Percentiles rank a stretch among this genome's conserved stretches.
These are phyloP conservation scores for Penicillium brasilianum DNA, from an alignment of 2,329 filamentous ascomycete species.

Conservation along the genomic window DNA sequence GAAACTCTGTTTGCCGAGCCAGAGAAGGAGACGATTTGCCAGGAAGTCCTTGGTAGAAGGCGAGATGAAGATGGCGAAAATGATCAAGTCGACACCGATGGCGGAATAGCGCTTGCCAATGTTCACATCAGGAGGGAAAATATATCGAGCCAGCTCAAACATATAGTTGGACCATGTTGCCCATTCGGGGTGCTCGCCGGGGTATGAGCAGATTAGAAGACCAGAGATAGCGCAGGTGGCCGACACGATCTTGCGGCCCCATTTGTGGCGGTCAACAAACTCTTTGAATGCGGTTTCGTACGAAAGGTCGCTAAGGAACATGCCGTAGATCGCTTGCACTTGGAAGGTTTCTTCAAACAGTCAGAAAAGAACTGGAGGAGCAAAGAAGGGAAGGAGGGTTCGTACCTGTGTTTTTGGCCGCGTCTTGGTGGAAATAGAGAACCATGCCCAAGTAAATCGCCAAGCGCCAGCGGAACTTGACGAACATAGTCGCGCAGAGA, in stretches of 20 bases:
- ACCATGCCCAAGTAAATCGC: slow-evolving; percentile 53
- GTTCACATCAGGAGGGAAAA: slow-evolving; percentile 54
- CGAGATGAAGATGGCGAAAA: slow-evolving; percentile 58
- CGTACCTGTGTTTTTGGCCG: slow-evolving; percentile 53
- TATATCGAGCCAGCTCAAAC: slow-evolving; percentile 47
- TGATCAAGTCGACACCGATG: slow-evolving; percentile 55
- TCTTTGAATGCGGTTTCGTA: slow-evolving; percentile 54
- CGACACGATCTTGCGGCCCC: slow-evolving; percentile 5
- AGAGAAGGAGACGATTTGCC: slow-evolving; percentile 57
- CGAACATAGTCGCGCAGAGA: slow-evolving; percentile 47
- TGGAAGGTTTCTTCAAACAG: slow-evolving; percentile 57
- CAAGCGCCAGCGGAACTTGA: slow-evolving; percentile 56
- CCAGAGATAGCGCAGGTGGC: slow-evolving; percentile 36
- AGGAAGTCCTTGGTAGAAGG: slow-evolving; percentile 56
- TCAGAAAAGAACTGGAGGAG: background rate
- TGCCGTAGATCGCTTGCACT: slow-evolving; percentile 58
- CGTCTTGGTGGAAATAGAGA: slow-evolving; percentile 57
- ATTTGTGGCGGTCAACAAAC: slow-evolving; percentile 48
- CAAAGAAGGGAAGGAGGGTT: background rate
- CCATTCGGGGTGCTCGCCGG: slow-evolving; percentile 58
- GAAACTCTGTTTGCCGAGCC: slow-evolving; percentile 60
- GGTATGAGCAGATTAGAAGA: slow-evolving; percentile 56
- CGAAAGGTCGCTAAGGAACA: slow-evolving; percentile 58
- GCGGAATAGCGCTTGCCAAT: slow-evolving; percentile 54
- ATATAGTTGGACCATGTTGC: slow-evolving; percentile 56